phyloP scores from a whole-genome alignment of 768 basidiomycete genomes.

The Trametes cingulata region DNA sequence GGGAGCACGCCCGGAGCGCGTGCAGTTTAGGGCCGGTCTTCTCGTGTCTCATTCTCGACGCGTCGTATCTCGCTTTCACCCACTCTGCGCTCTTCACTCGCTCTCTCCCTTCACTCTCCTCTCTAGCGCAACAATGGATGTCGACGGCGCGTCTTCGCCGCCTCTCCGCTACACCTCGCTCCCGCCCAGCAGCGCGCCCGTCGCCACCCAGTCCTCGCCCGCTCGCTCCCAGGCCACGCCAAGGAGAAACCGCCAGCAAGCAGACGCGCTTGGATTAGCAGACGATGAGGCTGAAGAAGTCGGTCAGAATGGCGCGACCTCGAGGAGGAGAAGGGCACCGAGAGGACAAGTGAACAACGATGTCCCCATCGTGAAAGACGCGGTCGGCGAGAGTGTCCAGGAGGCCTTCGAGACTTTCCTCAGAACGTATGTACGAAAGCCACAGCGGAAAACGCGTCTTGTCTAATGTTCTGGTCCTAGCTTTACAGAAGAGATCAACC shows the following conservation, averaged over 20 bases:
- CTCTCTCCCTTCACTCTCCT: slow-evolving; percentile 8
- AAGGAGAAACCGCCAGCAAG: slow-evolving; percentile 28
- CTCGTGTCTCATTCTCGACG: slow-evolving; percentile 41
- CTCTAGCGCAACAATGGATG: slow-evolving; percentile 62
- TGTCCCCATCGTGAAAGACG: slow-evolving; percentile 87
- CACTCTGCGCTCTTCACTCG: background rate
- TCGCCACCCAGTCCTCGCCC: slow-evolving; percentile 39
- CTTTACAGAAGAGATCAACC: slow-evolving; percentile 78
- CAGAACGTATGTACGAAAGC: slow-evolving; percentile 67
- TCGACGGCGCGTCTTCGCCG: slow-evolving; percentile 56
- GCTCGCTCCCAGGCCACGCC: slow-evolving; percentile 29
- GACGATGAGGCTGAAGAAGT: slow-evolving; percentile 49
- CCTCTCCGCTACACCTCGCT: slow-evolving; percentile 52
- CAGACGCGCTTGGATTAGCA: slow-evolving; percentile 36
- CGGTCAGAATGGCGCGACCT: slow-evolving; percentile 32
- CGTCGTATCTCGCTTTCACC: slow-evolving; percentile 20
- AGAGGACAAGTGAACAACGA: slow-evolving; percentile 58
- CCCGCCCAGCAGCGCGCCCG: slow-evolving; percentile 51
- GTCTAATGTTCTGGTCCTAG: slow-evolving; percentile 41
- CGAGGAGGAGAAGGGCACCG: slow-evolving; percentile 41
- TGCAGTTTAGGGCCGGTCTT: slow-evolving; percentile 44
- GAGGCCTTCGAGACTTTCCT: slow-evolving; percentile 92
- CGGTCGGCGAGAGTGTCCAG: slow-evolving; percentile 93
- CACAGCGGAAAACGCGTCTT: background rate
- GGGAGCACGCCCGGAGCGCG: slow-evolving; percentile 15